A percentile compares a stretch with the other conserved stretches of the same genome.
These are phyloP conservation scores for Globisporangium sylvaticum DNA, from an alignment of 352 stramenopile species.

Conservation along the genomic window DNA sequence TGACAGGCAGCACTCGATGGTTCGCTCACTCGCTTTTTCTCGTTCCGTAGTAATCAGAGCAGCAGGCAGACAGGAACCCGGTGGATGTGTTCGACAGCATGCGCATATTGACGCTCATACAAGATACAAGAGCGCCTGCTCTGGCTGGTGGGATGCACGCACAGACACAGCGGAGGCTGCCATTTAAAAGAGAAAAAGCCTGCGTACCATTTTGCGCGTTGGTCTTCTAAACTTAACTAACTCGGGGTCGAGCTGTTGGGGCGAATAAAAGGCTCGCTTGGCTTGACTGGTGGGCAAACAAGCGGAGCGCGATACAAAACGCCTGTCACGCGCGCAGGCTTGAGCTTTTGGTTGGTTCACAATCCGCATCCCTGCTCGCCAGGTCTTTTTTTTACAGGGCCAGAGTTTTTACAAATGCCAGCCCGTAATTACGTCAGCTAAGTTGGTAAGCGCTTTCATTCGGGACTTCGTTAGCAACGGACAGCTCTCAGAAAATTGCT, in stretches of 20 bases:
- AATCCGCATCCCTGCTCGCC: conserved; percentile 14
- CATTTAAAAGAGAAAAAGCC: conserved; percentile 9
- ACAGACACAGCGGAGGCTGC: neutral
- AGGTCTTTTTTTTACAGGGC: neutral
- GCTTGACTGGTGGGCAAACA: conserved; percentile 30
- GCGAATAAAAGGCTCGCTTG: conserved; percentile 25
- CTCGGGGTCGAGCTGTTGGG: conserved; percentile 13
- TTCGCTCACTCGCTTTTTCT: neutral
- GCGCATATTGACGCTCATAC: neutral
- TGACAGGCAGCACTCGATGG: neutral
- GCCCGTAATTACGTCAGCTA: conserved; percentile 4
- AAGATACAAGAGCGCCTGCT: too few species aligned
- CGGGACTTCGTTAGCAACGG: too few species aligned
- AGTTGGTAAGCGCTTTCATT: too few species aligned
- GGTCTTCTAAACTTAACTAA: conserved; percentile 90
- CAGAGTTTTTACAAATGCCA: neutral
- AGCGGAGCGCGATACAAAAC: conserved; percentile 27
- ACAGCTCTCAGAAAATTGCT: too few species aligned
- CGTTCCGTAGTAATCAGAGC: neutral
- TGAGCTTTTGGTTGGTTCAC: conserved; percentile 36
- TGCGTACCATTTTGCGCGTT: conserved; percentile 79
- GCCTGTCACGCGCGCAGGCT: conserved; percentile 17
- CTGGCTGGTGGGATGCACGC: neutral
- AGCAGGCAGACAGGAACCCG: neutral
- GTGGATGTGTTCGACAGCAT: neutral